Percentiles rank a stretch among this genome's conserved stretches.
These are phyloP conservation scores for Hypholoma fasciculare DNA, from an alignment of 768 basidiomycete genomes.

Conservation along the genomic window DNA sequence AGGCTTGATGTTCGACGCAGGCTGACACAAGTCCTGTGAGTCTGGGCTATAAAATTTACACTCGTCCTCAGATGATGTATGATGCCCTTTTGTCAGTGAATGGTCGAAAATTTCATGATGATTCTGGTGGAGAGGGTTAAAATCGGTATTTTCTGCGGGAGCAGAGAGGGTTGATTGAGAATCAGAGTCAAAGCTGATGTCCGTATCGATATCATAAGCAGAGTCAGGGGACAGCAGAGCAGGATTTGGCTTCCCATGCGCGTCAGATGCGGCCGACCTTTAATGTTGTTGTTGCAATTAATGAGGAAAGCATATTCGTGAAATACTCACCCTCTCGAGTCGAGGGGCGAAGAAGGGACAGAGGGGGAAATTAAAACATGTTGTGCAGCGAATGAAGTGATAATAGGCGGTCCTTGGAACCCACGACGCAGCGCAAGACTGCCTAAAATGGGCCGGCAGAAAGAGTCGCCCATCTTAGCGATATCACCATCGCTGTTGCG, in stretches of 20 bases:
- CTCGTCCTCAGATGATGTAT: too few species aligned
- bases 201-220: background rate
- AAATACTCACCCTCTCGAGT: background rate
- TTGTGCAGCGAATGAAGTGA: background rate
- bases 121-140: background rate
- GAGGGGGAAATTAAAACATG: background rate
- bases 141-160: background rate
- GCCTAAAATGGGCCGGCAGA: background rate
- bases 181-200: background rate
- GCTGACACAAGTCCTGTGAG: too few species aligned
- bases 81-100: too few species aligned
- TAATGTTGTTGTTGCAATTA: background rate
- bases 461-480: background rate
- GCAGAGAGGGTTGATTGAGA: background rate
- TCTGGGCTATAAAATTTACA: too few species aligned
- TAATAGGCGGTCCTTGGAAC: slow-evolving; percentile 2
- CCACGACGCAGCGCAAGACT: slow-evolving; percentile 3
- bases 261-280: background rate
- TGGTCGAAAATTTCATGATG: background rate
- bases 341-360: background rate
- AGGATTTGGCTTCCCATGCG: background rate
- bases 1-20: too few species aligned
- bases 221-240: background rate
- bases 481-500: background rate
- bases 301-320: background rate